These are phyloP conservation scores for Psilocybe subaeruginosa DNA, from an alignment of 768 basidiomycete genomes.

Conservation along the genomic window DNA sequence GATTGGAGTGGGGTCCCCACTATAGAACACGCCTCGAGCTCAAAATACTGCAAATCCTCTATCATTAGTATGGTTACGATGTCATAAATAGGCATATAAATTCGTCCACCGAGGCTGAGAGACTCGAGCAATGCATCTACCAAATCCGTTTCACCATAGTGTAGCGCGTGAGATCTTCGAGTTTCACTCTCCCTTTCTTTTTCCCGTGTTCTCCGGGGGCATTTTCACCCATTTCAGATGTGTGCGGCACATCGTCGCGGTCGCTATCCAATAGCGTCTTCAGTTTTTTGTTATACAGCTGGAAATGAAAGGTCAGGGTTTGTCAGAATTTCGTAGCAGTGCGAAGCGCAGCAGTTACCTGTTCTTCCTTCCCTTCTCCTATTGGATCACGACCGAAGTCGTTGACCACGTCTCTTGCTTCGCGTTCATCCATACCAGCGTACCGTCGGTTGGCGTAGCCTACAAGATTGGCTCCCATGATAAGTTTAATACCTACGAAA, in stretches of 20 bases:
- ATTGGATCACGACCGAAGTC: slow-evolving; percentile 91
- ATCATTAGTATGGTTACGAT: slow-evolving; percentile 3
- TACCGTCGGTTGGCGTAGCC: slow-evolving; percentile 79
- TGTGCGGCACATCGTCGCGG: slow-evolving; percentile 66
- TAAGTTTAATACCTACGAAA: slow-evolving; percentile 85
- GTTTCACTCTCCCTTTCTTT: slow-evolving; percentile 64
- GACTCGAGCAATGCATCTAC: slow-evolving; percentile 30
- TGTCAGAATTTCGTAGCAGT: neutral
- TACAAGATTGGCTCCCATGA: slow-evolving; percentile 88
- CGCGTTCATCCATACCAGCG: slow-evolving; percentile 78
- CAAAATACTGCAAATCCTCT: slow-evolving; percentile 6
- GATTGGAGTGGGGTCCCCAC: neutral
- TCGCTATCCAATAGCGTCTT: slow-evolving; percentile 70
- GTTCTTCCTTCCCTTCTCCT: slow-evolving; percentile 88
- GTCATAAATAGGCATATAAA: slow-evolving; percentile 6
- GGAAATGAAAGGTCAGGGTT: slow-evolving; percentile 1
- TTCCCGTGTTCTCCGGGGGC: slow-evolving; percentile 36
- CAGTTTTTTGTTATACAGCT: slow-evolving; percentile 77
- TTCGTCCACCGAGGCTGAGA: slow-evolving; percentile 3
- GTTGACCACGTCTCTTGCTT: slow-evolving; percentile 76
- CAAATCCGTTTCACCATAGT: slow-evolving; percentile 96
- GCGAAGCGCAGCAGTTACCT: slow-evolving; percentile 43
- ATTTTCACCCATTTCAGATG: slow-evolving; percentile 77
- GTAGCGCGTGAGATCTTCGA: slow-evolving; percentile 91
- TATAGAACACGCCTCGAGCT: neutral